Evolutionary conservation across 345 rosid species (phyloP).

Genomic region (Ceriops tagal): DNA sequence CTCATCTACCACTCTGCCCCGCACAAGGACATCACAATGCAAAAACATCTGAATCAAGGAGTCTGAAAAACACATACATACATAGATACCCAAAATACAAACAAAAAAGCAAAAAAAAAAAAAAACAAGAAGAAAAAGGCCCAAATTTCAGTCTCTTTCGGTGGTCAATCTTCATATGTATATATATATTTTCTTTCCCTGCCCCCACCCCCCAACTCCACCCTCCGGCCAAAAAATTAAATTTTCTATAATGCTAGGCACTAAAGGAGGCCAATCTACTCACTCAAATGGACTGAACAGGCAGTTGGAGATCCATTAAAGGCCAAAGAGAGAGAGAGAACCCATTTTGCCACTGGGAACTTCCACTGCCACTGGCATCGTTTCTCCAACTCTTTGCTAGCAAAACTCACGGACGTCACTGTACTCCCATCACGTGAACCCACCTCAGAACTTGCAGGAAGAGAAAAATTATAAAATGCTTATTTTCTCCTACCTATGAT

Average conservation of each 20-base stretch:
- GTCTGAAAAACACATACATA: not conserved
- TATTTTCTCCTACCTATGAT: constrained; percentile 24
- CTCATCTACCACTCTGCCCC: not conserved
- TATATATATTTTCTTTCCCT: not conserved
- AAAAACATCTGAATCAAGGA: constrained; percentile 4
- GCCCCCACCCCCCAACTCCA: no score
- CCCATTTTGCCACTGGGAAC: not conserved
- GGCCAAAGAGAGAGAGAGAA: not conserved
- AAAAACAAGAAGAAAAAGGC: not conserved
- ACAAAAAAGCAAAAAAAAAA: no score
- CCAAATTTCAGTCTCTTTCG: constrained; percentile 2
- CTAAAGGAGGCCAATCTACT: not conserved
- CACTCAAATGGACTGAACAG: not conserved
- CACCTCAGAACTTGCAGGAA: constrained; percentile 29
- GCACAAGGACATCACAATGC: not conserved
- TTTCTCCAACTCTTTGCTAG: constrained; percentile 42
- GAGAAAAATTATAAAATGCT: constrained; percentile 3
- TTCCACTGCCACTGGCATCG: constrained; percentile 20
- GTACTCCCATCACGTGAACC: constrained; percentile 51
- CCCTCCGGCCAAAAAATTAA: no score
- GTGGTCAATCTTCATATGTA: not conserved
- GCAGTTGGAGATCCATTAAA: not conserved
- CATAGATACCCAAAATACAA: no score
- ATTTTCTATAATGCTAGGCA: no score
- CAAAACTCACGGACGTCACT: constrained; percentile 38